Base-by-base conservation (phyloP, 2,329 filamentous ascomycete genomes). In the Cryphonectria naterciae region DNA sequence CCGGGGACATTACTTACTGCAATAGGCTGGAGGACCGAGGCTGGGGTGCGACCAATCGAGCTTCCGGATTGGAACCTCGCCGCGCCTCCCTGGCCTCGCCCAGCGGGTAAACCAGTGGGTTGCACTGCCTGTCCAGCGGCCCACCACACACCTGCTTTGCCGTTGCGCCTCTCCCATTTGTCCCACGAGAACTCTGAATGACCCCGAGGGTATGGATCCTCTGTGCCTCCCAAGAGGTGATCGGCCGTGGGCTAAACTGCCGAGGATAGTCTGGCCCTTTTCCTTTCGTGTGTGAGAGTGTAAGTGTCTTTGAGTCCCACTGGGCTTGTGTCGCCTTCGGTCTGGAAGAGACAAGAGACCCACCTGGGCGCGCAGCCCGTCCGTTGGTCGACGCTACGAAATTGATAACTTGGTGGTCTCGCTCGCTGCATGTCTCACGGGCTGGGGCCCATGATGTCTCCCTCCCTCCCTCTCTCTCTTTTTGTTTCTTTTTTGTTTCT, bases 21-120 rank as follows among this genome's bases (percentile, higher is more conserved):
- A 58, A 72, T 72, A 72, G 70, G 70, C 68, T 70, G 70, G 52
- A 62, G 25, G 28, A 35, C 70, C 65, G 68, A 67, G 54, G 49
- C 28, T 63, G 56, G 60, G 5, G 35, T 52, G 65, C 61, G 66
- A 56, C 70, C 70, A 72, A 72, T 72, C 60, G 68, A 72, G 65
- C 70, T 67, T 68, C 68, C 63, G 19, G 2, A 69, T 61, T 61
- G 39, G 65, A 63, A 54, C 39, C 25, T 54, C 39, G 70, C 68
- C 60, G 70, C 63, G 61, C 61, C 58, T 39, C 60, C 70, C 65
- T 70, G 64, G 67, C 70, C 70, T 63, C 43, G 56, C 65, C 63
- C 25, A 67, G 70, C 70, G 68, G 68, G 68, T 70, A 70, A 60
- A 52, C 60, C 64, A 54, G 68, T 63, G 60, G 60, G 2, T 60